These are phyloP conservation scores for Kitagawia praeruptora DNA, from an alignment of 129 eudicot species.

Conservation along the genomic window DNA sequence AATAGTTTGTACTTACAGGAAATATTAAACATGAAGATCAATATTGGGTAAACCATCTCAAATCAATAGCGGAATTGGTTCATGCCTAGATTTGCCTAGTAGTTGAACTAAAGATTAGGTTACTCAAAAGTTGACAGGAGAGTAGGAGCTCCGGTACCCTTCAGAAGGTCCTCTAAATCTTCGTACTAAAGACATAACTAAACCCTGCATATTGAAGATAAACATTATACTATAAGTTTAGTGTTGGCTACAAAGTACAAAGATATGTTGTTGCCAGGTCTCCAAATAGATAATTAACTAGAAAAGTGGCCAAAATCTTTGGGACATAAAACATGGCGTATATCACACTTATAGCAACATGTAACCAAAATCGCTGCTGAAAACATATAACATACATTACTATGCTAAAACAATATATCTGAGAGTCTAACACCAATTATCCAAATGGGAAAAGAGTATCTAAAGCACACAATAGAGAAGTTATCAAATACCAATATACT, in stretches of 20 bases:
- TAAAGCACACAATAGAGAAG: too few relatives aligned
- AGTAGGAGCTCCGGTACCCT: slow-evolving; percentile 73
- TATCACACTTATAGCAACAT: background rate
- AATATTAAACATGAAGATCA: background rate
- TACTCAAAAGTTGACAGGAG: slow-evolving; percentile 80
- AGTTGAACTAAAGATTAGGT: background rate
- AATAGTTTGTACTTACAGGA: background rate
- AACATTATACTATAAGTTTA: background rate
- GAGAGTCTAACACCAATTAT: background rate
- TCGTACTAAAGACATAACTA: slow-evolving; percentile 42
- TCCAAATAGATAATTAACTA: background rate
- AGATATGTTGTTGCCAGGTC: background rate
- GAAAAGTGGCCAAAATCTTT: background rate
- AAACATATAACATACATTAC: background rate
- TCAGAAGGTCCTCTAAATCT: slow-evolving; percentile 81
- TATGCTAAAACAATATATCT: background rate
- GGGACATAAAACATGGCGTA: background rate
- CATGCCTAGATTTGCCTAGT: slow-evolving; percentile 3
- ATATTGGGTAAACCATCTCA: background rate
- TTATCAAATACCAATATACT: background rate
- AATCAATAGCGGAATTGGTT: background rate
- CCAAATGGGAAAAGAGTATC: too few relatives aligned
- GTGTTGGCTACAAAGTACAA: background rate
- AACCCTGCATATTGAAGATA: slow-evolving; percentile 40
- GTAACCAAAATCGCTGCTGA: background rate